Evolutionary conservation across 2,329 filamentous ascomycete species (phyloP).

Genomic region (Phialophora expanda): DNA sequence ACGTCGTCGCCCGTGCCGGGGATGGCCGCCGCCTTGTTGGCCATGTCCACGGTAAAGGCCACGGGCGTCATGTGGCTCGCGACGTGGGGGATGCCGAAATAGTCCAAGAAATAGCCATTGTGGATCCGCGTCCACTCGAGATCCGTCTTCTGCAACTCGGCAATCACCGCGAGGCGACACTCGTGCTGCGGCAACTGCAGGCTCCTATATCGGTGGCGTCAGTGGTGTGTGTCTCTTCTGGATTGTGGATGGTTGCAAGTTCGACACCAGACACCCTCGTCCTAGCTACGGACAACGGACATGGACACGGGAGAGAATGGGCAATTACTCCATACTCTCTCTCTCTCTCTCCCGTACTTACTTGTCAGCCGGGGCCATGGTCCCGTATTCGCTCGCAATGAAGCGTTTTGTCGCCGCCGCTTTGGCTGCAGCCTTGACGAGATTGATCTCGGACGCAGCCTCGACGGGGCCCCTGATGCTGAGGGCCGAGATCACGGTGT

Average conservation of each 20-base stretch:
- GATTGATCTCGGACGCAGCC: constrained; percentile 48
- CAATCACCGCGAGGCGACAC: constrained; percentile 41
- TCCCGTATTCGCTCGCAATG: constrained; percentile 50
- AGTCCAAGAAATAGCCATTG: constrained; percentile 56
- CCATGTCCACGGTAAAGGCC: constrained; percentile 54
- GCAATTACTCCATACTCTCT: not conserved
- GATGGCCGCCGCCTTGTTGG: constrained; percentile 53
- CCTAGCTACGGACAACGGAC: too few relatives aligned
- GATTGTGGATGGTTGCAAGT: not conserved
- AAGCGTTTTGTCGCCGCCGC: constrained; percentile 49
- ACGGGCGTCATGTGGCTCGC: constrained; percentile 49
- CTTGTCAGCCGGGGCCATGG: constrained; percentile 4
- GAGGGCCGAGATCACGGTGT: constrained; percentile 55
- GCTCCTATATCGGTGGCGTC: constrained; percentile 9
- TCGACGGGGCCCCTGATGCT: constrained; percentile 42
- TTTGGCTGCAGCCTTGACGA: constrained; percentile 53
- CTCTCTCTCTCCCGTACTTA: not conserved
- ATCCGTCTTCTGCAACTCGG: constrained; percentile 43
- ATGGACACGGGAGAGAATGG: not conserved
- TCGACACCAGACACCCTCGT: constrained; percentile 12
- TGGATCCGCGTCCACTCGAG: constrained; percentile 50
- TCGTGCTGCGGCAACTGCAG: constrained; percentile 44
- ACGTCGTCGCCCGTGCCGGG: constrained; percentile 56
- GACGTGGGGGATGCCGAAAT: constrained; percentile 50
- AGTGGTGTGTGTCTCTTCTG: not conserved